A percentile compares a stretch with the other conserved stretches of the same genome.
phyloP scores from a whole-genome alignment of 257 asterid species.

The Eucommia ulmoides region DNA sequence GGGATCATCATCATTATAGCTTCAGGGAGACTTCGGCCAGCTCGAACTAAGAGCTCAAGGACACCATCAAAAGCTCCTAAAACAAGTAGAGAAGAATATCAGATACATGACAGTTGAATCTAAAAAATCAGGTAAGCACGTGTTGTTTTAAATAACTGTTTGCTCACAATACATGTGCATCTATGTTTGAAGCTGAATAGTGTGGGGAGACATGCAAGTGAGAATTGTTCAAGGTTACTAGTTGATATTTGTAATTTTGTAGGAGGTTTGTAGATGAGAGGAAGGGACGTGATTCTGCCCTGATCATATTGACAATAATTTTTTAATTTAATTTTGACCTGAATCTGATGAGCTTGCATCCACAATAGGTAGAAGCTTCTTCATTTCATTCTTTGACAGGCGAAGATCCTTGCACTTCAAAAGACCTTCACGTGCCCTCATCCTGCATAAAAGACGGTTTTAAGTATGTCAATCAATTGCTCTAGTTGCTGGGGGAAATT shows the following conservation, averaged over 20 bases:
- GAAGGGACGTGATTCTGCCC: too few species aligned
- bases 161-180: too few species aligned
- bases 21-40: constrained; percentile 99
- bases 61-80: constrained; percentile 98
- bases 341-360: constrained; percentile 99
- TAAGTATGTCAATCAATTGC: too few species aligned
- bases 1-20: constrained; percentile 99
- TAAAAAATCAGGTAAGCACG: too few species aligned
- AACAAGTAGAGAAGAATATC: constrained; percentile 6
- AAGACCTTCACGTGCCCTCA: constrained; percentile 99
- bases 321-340: constrained; percentile 35
- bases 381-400: constrained; percentile 81
- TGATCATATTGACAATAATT: too few species aligned
- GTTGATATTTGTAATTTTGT: too few species aligned
- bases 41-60: constrained; percentile 91
- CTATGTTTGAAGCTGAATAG: too few species aligned
- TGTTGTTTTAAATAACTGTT: too few species aligned
- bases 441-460: constrained; percentile 46
- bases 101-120: background rate
- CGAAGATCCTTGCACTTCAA: constrained; percentile 90
- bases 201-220: too few species aligned
- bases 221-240: too few species aligned
- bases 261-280: too few species aligned
- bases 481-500: too few species aligned
- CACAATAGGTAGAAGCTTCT: constrained; percentile 90